A percentile compares a stretch with the other conserved stretches of the same genome.
phyloP scores from a whole-genome alignment of 192 early-diverging fungal genomes.

The Backusella macrospora region DNA sequence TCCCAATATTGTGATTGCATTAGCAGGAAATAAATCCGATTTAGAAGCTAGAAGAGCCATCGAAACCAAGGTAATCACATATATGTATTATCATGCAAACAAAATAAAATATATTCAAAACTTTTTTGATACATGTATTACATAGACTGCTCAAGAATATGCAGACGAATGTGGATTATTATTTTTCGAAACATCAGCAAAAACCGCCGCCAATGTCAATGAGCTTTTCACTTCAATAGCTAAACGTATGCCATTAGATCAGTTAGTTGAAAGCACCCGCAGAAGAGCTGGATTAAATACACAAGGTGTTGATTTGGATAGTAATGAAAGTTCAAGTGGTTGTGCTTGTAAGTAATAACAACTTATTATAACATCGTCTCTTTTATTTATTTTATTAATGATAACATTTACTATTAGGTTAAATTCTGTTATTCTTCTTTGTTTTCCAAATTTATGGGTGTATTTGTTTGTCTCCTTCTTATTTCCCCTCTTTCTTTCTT shows the following conservation, averaged over 20 bases:
- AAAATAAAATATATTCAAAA: too few relatives aligned
- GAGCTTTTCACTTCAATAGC: slow-evolving; percentile 68
- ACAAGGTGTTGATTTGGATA: slow-evolving; percentile 55
- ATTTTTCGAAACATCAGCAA: slow-evolving; percentile 73
- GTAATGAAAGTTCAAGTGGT: slow-evolving; percentile 26
- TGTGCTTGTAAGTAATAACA: slow-evolving; percentile 42
- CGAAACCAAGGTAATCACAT: slow-evolving; percentile 59
- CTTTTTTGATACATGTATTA: not conserved
- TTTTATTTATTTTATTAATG: too few relatives aligned
- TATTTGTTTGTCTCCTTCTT: slow-evolving; percentile 2
- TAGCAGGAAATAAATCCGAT: slow-evolving; percentile 70
- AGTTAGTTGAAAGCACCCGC: slow-evolving; percentile 58
- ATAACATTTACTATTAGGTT: slow-evolving; percentile 5
- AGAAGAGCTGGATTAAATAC: slow-evolving; percentile 47
- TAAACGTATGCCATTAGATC: slow-evolving; percentile 70
- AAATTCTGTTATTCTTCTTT: not conserved
- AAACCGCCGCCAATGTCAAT: slow-evolving; percentile 62
- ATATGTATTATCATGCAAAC: too few relatives aligned
- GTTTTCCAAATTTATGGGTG: not conserved
- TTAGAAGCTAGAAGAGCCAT: slow-evolving; percentile 67
- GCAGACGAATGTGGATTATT: slow-evolving; percentile 64
- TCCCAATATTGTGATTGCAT: slow-evolving; percentile 72
- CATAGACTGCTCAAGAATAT: slow-evolving; percentile 64
- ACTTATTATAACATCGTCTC: not conserved
- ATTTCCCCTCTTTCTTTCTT: not conserved